Conservation (phyloP, 192 early-diverging fungal genomes). For the Coemansia sp. region DNA sequence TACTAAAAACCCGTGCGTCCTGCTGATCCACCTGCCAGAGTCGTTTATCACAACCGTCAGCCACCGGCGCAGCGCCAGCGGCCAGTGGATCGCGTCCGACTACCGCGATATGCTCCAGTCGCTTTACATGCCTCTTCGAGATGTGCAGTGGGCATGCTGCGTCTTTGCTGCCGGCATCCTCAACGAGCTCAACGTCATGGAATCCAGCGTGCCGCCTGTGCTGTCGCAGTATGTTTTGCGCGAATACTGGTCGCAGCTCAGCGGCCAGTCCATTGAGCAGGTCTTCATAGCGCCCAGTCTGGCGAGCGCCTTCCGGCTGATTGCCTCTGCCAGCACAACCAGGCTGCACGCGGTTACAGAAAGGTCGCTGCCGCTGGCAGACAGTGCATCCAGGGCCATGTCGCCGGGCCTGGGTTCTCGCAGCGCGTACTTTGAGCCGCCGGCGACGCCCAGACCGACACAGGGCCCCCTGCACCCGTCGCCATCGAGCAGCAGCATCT, state of each 20-base stretch:
- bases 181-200: conserved; percentile 31
- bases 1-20: conserved; percentile 16
- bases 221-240: conserved; percentile 45
- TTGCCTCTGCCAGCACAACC: conserved; percentile 22
- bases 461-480: conserved; percentile 18
- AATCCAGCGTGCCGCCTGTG: conserved; percentile 30
- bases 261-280: conserved; percentile 28
- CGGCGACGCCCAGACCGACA: conserved; percentile 10
- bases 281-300: conserved; percentile 38
- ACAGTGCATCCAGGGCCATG: not conserved
- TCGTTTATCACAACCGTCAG: conserved; percentile 24
- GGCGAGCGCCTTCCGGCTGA: conserved; percentile 29
- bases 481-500: conserved; percentile 22
- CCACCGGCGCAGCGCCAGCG: conserved; percentile 18
- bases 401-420: conserved; percentile 18
- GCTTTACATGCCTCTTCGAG: conserved; percentile 36
- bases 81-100: conserved; percentile 21
- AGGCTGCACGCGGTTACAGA: not conserved
- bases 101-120: conserved; percentile 39
- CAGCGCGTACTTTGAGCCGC: conserved; percentile 19
- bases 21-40: conserved; percentile 45
- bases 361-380: not conserved
- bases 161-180: conserved; percentile 37
- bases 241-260: conserved; percentile 45
- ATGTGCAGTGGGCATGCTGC: conserved; percentile 30